Base-by-base conservation (phyloP, 192 early-diverging fungal species). In the Cladochytrium replicatum region DNA sequence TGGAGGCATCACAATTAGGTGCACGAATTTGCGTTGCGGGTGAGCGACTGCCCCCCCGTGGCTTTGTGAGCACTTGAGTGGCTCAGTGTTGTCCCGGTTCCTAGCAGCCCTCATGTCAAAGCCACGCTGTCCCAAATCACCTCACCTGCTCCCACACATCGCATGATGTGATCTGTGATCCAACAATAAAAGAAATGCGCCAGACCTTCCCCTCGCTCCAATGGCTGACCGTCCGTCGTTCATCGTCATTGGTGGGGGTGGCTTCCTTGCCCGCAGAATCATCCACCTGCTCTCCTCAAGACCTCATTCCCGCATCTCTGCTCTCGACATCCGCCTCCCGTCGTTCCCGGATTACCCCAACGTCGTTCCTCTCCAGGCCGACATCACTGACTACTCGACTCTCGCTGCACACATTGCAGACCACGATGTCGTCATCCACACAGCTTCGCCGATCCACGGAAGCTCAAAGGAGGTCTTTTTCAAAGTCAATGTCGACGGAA, bases 231-330 rank as follows among this genome's bases (percentile, higher is more conserved):
- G n/a, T n/a, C n/a, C n/a, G n/a, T n/a, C n/a, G n/a, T n/a, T n/a
- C n/a, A n/a, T 92, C 0, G 77, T 92, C 26, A 83, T 89, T 41
- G 87, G 89, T 29, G 87, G 89, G 45, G 80, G 84, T 49, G 87
- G 87, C 7, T 92, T 92, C 57, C 73, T 92, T 17, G 89, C 87
- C n/a, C 72, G 82, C 17, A 77, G 80, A 46, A 75, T 92, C 17
- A 75, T 86, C 43, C 54, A 73, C 2, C 77, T 81, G 32, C 81
- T 97, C 7, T 65, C 83, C n/a, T 73, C 63, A 19, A 64, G 77
- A 28, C 75, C 77, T 38, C 57, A 71, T 26, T 69, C 72, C 6
- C 40, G 52, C 3, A 78, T 93, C 44, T 68, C 82, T 38, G 82
- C 91, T n/a, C 82, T 97, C 52, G 93, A 97, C 69, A 59, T 93